Conservation (phyloP, 1,139 yeast species). For the Nakaseomyces uthaithaninus region DNA sequence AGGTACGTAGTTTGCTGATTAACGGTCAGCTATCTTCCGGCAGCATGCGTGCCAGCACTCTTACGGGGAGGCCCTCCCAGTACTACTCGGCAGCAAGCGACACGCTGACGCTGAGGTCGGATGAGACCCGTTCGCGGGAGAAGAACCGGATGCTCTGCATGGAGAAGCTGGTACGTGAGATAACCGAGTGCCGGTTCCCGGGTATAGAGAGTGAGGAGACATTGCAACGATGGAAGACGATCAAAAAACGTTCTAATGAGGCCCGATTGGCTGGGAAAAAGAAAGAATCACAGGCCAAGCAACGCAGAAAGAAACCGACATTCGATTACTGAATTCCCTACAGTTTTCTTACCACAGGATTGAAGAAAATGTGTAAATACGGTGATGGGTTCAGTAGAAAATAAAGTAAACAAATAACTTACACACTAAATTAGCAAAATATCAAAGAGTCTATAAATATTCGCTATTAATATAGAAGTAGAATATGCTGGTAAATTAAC, state of each 20-base stretch:
- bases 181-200: conserved; percentile 45
- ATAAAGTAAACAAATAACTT: neutral
- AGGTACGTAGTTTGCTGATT: conserved; percentile 31
- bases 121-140: conserved; percentile 50
- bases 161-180: conserved; percentile 47
- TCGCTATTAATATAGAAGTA: no score
- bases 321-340: conserved; percentile 1
- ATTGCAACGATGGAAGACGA: conserved; percentile 46
- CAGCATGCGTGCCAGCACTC: conserved; percentile 24
- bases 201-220: conserved; percentile 45
- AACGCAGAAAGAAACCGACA: conserved; percentile 32
- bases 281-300: conserved; percentile 47
- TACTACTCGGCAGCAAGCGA: conserved; percentile 54
- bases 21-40: conserved; percentile 29
- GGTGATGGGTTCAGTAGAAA: no score
- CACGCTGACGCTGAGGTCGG: conserved; percentile 52
- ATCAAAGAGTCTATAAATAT: no score
- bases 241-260: conserved; percentile 42
- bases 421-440: neutral
- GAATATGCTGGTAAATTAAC: no score
- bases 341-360: neutral
- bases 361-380: no score
- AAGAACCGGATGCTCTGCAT: conserved; percentile 54
- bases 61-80: conserved; percentile 34
- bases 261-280: conserved; percentile 46